phyloP scores from a whole-genome alignment of 2,329 filamentous ascomycete genomes.

The Fusarium siculi region DNA sequence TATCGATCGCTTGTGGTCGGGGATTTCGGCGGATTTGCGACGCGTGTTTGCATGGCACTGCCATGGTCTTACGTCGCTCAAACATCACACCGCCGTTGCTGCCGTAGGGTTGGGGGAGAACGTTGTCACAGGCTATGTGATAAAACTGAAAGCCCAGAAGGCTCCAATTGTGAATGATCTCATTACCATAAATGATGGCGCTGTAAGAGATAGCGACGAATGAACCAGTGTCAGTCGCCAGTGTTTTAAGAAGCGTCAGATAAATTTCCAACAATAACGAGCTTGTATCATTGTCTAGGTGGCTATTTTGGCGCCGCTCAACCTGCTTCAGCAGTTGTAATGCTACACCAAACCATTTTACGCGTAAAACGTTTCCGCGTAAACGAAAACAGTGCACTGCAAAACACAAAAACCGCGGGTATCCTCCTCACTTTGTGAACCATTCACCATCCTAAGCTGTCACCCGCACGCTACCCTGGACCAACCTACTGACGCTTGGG shows the following conservation, averaged over 20 bases:
- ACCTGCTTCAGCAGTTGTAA: constrained; percentile 75
- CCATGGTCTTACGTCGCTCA: not conserved
- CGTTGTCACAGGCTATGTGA: no score
- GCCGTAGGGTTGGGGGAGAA: no score
- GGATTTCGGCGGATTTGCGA: not conserved
- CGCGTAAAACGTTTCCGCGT: not conserved
- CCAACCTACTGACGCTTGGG: fast-evolving
- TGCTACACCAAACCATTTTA: constrained; percentile 76
- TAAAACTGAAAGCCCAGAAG: no score
- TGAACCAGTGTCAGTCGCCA: no score
- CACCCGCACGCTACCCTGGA: not conserved
- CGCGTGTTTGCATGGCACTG: not conserved
- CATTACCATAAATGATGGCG: no score
- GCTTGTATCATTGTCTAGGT: no score
- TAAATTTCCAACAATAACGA: no score
- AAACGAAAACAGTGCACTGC: no score
- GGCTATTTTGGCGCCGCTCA: no score
- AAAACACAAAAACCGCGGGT: fast-evolving
- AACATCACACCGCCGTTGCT: not conserved
- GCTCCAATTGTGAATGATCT: no score
- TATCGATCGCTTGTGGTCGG: not conserved
- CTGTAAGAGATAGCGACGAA: no score
- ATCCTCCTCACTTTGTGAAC: not conserved
- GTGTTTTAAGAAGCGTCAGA: no score
- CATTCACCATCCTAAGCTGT: fast-evolving